These are phyloP conservation scores for Rosa multiflora DNA, from an alignment of 306 rosid genomes.

Conservation along the genomic window DNA sequence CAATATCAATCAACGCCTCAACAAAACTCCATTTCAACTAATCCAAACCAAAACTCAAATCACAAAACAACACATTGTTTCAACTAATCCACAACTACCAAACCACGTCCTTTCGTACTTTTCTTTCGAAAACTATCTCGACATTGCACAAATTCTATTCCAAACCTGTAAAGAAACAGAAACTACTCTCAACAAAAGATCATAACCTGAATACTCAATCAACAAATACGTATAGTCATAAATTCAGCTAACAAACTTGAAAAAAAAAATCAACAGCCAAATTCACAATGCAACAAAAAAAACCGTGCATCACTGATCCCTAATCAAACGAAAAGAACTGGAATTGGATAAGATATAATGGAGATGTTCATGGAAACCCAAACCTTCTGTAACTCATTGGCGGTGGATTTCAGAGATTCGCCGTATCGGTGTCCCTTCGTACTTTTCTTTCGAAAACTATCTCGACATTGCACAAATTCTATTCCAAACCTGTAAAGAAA, in stretches of 20 bases:
- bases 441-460: background rate
- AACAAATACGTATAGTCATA: background rate
- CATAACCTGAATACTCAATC: background rate
- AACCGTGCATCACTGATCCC: background rate
- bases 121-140: background rate
- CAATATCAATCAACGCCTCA: background rate
- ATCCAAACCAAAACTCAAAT: background rate
- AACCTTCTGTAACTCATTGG: conserved; percentile 91
- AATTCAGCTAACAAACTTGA: background rate
- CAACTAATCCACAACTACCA: background rate
- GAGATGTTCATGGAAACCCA: conserved; percentile 5
- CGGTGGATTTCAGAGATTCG: conserved; percentile 16
- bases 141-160: background rate
- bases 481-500: background rate
- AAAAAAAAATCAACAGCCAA: background rate
- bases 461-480: background rate
- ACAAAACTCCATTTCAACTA: conserved; percentile 1
- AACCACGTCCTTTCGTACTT: background rate
- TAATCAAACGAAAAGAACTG: background rate
- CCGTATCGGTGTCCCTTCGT: background rate
- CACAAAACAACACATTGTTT: background rate
- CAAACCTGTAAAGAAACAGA: background rate
- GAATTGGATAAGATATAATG: background rate
- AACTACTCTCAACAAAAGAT: background rate
- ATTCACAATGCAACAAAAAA: background rate